Evolutionary conservation across 2,329 filamentous ascomycete species (phyloP).

Genomic region (Colletotrichum tabaci): DNA sequence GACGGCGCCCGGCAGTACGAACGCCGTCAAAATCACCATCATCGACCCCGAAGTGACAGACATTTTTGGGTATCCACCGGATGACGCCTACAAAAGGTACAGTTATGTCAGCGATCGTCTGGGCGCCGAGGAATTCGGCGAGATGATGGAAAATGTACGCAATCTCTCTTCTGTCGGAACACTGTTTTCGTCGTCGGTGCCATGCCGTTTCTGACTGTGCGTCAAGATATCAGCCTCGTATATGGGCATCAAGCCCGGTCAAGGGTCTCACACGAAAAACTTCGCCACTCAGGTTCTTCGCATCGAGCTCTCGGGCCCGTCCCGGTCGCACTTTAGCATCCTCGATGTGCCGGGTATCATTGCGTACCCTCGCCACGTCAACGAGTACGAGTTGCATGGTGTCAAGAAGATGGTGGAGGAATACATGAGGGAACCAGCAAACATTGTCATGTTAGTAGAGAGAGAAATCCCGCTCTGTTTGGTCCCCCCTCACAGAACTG

Average conservation of each 20-base stretch:
- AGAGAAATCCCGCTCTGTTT: accelerated
- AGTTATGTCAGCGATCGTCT: conserved; percentile 45
- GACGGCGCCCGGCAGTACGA: conserved; percentile 48
- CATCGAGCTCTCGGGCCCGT: conserved; percentile 55
- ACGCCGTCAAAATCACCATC: conserved; percentile 52
- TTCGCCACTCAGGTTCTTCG: conserved; percentile 56
- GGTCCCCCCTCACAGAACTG: neutral
- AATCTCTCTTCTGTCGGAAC: too few relatives aligned
- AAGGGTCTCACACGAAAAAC: conserved; percentile 48
- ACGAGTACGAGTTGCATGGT: conserved; percentile 46
- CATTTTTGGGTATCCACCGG: conserved; percentile 42
- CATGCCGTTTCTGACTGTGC: neutral
- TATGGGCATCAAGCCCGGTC: conserved; percentile 50
- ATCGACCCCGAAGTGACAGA: conserved; percentile 46
- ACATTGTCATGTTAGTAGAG: conserved; percentile 55
- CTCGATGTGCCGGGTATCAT: conserved; percentile 56
- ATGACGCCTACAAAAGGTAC: conserved; percentile 46
- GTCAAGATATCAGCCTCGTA: conserved; percentile 48
- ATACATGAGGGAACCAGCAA: conserved; percentile 54
- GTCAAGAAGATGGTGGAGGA: conserved; percentile 45
- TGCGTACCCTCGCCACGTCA: conserved; percentile 45
- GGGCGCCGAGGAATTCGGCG: conserved; percentile 48
- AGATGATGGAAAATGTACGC: conserved; percentile 51
- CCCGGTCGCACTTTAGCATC: conserved; percentile 55
- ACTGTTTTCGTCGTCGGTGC: too few relatives aligned